Percentiles rank a stretch among this genome's conserved stretches.
These are phyloP conservation scores for Sugiyamaella sp. DNA, from an alignment of 1,139 yeast genomes.

Conservation along the genomic window DNA sequence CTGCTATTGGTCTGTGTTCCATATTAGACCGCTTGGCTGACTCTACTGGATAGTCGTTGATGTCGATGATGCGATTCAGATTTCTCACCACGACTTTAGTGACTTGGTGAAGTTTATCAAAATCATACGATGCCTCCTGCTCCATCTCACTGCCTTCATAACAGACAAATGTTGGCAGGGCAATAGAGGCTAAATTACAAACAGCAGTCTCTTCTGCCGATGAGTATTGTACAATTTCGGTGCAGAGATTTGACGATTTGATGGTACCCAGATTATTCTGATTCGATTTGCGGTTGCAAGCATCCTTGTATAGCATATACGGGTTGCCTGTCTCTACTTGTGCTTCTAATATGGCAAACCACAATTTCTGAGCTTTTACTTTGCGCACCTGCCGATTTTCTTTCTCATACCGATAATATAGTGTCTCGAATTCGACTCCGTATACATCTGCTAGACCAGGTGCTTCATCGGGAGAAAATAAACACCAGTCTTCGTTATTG, in stretches of 20 bases:
- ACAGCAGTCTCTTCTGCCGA: conserved; percentile 79
- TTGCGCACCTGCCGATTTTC: conserved; percentile 62
- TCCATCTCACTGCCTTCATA: conserved; percentile 34
- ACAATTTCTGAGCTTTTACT: conserved; percentile 71
- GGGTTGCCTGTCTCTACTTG: conserved; percentile 89
- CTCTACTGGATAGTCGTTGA: conserved; percentile 66
- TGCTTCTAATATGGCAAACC: conserved; percentile 75
- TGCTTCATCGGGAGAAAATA: conserved; percentile 78
- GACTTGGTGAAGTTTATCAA: conserved; percentile 60
- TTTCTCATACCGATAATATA: conserved; percentile 64
- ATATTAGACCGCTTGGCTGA: conserved; percentile 63
- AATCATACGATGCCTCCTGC: conserved; percentile 52
- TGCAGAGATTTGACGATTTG: conserved; percentile 79
- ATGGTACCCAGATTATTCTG: conserved; percentile 79
- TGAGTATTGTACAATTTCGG: conserved; percentile 81
- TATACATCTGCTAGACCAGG: conserved; percentile 71
- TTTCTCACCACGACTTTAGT: conserved; percentile 65
- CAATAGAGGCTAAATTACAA: conserved; percentile 80
- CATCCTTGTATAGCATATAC: conserved; percentile 78
- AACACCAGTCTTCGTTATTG: conserved; percentile 68
- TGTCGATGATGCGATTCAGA: conserved; percentile 68
- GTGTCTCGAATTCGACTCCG: conserved; percentile 67
- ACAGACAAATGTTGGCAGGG: conserved; percentile 61
- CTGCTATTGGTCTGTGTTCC: conserved; percentile 72
- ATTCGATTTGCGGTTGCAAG: conserved; percentile 73